A percentile compares a stretch with the other conserved stretches of the same genome.
Evolutionary conservation across 1,139 yeast genomes (phyloP).

Genomic region (Geotrichum reessii): DNA sequence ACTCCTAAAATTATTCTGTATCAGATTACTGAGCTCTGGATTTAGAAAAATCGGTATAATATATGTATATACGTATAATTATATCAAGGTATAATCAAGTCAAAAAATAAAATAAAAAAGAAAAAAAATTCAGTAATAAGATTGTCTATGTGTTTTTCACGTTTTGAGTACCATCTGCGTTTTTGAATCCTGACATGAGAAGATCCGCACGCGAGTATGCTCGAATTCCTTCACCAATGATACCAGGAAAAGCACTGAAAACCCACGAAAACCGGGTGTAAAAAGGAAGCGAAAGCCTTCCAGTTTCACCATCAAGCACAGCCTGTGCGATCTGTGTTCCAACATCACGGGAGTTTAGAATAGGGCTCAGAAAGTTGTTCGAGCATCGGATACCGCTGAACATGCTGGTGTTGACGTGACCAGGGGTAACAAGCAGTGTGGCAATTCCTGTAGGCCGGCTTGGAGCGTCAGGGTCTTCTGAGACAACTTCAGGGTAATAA

Average conservation of each 20-base stretch:
- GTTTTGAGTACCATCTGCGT: background rate
- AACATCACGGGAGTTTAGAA: conserved; percentile 56
- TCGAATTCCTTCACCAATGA: conserved; percentile 5
- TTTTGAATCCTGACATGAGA: background rate
- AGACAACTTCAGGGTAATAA: background rate
- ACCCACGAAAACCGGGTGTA: conserved; percentile 50
- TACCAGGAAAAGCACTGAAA: conserved; percentile 10
- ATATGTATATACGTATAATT: too few relatives aligned
- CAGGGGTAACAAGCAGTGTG: conserved; percentile 73
- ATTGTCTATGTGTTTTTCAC: background rate
- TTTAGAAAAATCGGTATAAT: too few relatives aligned
- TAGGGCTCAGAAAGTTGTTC: conserved; percentile 66
- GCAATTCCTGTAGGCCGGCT: conserved; percentile 46
- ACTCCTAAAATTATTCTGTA: too few relatives aligned
- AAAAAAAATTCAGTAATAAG: background rate
- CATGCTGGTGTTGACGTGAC: conserved; percentile 67
- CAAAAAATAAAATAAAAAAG: background rate
- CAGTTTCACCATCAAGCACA: conserved; percentile 54
- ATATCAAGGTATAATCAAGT: too few relatives aligned
- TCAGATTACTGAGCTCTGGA: too few relatives aligned
- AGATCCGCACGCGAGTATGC: background rate
- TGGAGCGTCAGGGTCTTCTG: background rate
- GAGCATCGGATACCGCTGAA: conserved; percentile 68
- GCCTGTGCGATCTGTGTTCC: conserved; percentile 53
- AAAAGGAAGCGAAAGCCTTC: conserved; percentile 64